Conservation (phyloP, 1,284 basidiomycete species). For the Naganishia sp. region DNA sequence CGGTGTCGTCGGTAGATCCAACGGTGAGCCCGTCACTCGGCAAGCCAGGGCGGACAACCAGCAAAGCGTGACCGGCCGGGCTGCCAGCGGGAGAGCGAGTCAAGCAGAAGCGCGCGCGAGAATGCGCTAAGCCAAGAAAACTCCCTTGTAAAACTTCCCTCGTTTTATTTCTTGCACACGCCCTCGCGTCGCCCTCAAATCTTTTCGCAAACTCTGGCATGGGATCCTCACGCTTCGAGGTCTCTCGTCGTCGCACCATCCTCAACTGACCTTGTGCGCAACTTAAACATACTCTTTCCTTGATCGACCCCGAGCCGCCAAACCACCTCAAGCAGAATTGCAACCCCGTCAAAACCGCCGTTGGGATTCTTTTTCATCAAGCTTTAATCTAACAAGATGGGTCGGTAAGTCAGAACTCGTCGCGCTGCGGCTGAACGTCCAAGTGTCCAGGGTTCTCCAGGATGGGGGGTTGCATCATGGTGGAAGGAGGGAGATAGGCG, state of each 20-base stretch:
- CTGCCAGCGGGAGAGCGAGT: neutral
- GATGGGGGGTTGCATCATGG: neutral
- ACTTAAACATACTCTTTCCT: neutral
- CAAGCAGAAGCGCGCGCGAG: neutral
- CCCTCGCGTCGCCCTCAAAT: neutral
- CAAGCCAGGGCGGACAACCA: slow-evolving; percentile 1
- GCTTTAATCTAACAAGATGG: slow-evolving; percentile 43
- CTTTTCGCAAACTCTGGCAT: neutral
- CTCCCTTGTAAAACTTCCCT: neutral
- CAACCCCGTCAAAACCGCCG: slow-evolving; percentile 26
- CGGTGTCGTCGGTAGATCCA: neutral
- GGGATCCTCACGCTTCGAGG: neutral
- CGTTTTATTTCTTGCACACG: slow-evolving; percentile 11
- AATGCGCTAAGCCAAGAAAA: neutral
- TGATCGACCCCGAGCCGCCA: slow-evolving; percentile 5
- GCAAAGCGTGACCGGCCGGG: neutral
- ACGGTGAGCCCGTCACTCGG: slow-evolving; percentile 3
- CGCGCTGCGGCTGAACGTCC: neutral
- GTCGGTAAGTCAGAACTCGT: slow-evolving; percentile 40
- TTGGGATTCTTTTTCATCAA: slow-evolving; percentile 33
- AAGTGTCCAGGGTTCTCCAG: neutral
- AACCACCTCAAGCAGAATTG: slow-evolving; percentile 30
- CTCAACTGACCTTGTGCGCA: slow-evolving; percentile 1
- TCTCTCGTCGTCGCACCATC: neutral
- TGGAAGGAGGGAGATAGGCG: neutral